Percentiles rank a stretch among this genome's conserved stretches.
These are phyloP conservation scores for Dactylellina leptospora DNA, from an alignment of 2,329 filamentous ascomycete species.

Conservation along the genomic window DNA sequence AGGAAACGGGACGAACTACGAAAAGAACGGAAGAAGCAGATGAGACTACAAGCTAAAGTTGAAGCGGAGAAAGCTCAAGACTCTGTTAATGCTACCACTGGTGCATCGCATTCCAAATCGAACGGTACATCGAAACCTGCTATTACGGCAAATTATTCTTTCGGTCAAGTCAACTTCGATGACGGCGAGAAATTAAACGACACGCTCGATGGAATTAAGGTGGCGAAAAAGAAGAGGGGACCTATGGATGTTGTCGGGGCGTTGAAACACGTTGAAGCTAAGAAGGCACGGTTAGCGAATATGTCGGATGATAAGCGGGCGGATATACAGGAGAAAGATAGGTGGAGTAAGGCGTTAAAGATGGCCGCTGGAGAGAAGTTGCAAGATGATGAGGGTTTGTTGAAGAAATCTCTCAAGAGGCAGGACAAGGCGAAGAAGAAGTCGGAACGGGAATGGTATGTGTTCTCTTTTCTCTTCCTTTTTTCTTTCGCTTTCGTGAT, in stretches of 20 bases:
- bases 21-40: constrained; percentile 87
- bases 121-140: constrained; percentile 65
- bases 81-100: constrained; percentile 57
- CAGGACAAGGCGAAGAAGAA: constrained; percentile 90
- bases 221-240: constrained; percentile 78
- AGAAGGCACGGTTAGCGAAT: constrained; percentile 78
- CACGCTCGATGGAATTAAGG: constrained; percentile 70
- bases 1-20: constrained; percentile 86
- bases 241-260: constrained; percentile 85
- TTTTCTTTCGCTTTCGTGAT: too few species aligned
- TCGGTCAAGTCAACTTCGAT: constrained; percentile 87
- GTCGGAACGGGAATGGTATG: constrained; percentile 83
- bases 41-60: constrained; percentile 74
- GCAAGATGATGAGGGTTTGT: constrained; percentile 80
- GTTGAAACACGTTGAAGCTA: constrained; percentile 84
- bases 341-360: constrained; percentile 90
- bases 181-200: constrained; percentile 84
- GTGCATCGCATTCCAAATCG: constrained; percentile 68
- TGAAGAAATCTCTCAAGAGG: constrained; percentile 95
- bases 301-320: constrained; percentile 82
- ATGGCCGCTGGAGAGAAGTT: constrained; percentile 89
- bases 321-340: constrained; percentile 90
- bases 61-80: constrained; percentile 65
- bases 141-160: constrained; percentile 76
- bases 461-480: constrained; percentile 2